These are phyloP conservation scores for Anthostomella pinea DNA, from an alignment of 2,329 filamentous ascomycete species.

Conservation along the genomic window DNA sequence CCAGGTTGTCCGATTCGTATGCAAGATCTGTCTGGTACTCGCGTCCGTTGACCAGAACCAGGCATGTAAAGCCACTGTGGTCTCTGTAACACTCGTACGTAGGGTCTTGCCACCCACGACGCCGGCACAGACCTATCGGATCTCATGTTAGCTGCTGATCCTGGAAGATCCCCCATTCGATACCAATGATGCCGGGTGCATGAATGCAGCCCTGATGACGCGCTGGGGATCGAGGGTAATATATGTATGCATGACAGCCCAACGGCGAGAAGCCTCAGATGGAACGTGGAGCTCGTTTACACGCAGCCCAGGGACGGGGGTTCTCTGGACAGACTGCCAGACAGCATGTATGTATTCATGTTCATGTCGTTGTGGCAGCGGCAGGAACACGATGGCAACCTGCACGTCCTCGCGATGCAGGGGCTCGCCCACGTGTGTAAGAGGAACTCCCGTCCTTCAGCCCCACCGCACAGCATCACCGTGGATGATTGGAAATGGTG, in stretches of 20 bases:
- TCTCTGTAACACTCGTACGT: conserved; percentile 80
- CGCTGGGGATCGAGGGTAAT: conserved; percentile 25
- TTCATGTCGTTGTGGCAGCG: conserved; percentile 25
- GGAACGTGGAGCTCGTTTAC: conserved; percentile 15
- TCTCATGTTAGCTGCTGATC: conserved; percentile 31
- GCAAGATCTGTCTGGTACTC: conserved; percentile 90
- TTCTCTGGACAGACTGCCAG: conserved; percentile 21
- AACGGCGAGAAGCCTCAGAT: conserved; percentile 24
- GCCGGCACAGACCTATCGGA: conserved; percentile 80
- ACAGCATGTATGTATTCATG: conserved; percentile 7
- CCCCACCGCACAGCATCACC: conserved; percentile 31
- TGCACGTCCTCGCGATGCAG: conserved; percentile 32
- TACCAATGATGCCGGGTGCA: conserved; percentile 21
- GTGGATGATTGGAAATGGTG: conserved; percentile 25
- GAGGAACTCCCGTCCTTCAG: conserved; percentile 30
- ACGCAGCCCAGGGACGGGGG: conserved; percentile 26
- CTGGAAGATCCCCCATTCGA: conserved; percentile 23
- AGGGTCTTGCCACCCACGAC: conserved; percentile 90
- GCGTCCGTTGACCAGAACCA: conserved; percentile 91
- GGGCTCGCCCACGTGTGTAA: conserved; percentile 34
- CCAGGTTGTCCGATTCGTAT: conserved; percentile 77
- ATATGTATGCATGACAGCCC: conserved; percentile 35
- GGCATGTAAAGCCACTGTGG: conserved; percentile 76
- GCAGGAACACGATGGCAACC: conserved; percentile 28
- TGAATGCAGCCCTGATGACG: conserved; percentile 30